Evolutionary conservation across 345 rosid genomes (phyloP).

Genomic region (Aquilaria sinensis): DNA sequence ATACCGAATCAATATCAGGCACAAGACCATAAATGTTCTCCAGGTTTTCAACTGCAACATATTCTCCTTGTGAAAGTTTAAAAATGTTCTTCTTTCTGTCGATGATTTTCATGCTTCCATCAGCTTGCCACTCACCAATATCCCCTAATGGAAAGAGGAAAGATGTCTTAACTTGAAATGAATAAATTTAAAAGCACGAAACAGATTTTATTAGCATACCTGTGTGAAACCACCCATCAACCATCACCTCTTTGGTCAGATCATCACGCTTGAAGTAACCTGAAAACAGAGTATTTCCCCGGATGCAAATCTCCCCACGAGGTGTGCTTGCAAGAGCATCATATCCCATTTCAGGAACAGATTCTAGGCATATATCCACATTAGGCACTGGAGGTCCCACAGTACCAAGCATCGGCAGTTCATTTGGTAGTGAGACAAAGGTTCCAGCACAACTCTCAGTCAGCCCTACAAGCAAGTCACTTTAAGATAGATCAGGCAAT

Average conservation of each 20-base stretch:
- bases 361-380: constrained; percentile 71
- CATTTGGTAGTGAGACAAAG: constrained; percentile 74
- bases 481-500: constrained; percentile 2
- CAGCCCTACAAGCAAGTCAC: constrained; percentile 42
- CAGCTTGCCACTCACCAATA: constrained; percentile 87
- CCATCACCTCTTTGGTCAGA: constrained; percentile 69
- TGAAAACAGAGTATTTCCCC: constrained; percentile 58
- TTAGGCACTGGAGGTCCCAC: constrained; percentile 96
- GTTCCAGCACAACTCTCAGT: constrained; percentile 90
- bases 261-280: constrained; percentile 86
- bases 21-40: constrained; percentile 67
- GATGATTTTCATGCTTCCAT: constrained; percentile 83
- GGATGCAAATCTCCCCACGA: constrained; percentile 74
- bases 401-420: constrained; percentile 67
- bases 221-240: constrained; percentile 92
- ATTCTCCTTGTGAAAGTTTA: constrained; percentile 93
- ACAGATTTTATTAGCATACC: constrained; percentile 28
- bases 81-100: constrained; percentile 89
- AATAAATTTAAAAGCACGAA: background rate
- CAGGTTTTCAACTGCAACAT: constrained; percentile 82
- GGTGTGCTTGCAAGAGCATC: constrained; percentile 74
- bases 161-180: background rate
- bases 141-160: constrained; percentile 44
- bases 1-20: constrained; percentile 64
- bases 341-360: constrained; percentile 82